Conservation (phyloP, 2,329 filamentous ascomycete genomes). For the Monosporascus cannonballus region DNA sequence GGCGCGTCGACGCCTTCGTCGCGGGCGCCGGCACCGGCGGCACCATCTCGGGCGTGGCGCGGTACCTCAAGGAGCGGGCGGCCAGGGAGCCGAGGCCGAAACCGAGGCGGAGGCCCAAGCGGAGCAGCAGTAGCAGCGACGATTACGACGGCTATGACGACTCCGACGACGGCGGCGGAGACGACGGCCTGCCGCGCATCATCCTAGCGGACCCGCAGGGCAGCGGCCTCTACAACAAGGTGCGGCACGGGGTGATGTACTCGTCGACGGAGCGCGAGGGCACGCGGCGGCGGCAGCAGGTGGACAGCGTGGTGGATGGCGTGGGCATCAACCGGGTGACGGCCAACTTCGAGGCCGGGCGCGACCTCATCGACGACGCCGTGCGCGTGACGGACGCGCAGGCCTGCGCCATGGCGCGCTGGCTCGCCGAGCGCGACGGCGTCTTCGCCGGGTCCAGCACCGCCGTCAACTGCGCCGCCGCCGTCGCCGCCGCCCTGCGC, state of each 20-base stretch:
- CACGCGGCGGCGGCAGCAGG: slow-evolving; percentile 80
- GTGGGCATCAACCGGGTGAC: slow-evolving; percentile 96
- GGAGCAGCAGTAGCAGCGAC: slow-evolving; percentile 8
- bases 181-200: slow-evolving; percentile 30
- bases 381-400: slow-evolving; percentile 83
- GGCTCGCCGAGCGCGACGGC: slow-evolving; percentile 92
- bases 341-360: slow-evolving; percentile 81
- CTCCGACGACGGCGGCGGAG: neutral
- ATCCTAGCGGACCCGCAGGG: slow-evolving; percentile 92
- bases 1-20: slow-evolving; percentile 77
- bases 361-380: slow-evolving; percentile 83
- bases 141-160: neutral
- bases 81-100: too few relatives aligned
- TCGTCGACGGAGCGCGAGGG: slow-evolving; percentile 83
- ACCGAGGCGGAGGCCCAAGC: slow-evolving; percentile 41
- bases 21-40: slow-evolving; percentile 92
- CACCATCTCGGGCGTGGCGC: slow-evolving; percentile 81
- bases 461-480: slow-evolving; percentile 90
- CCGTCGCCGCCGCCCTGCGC: slow-evolving; percentile 60
- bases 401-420: slow-evolving; percentile 88
- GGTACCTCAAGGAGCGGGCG: slow-evolving; percentile 68
- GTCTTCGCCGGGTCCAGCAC: slow-evolving; percentile 93
- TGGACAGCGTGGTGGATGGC: slow-evolving; percentile 93
- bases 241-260: slow-evolving; percentile 95
- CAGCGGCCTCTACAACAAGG: slow-evolving; percentile 85